Evolutionary conservation across 768 basidiomycete species (phyloP), one percentile per base, ranked within the genome.

Genomic region (Podaxis rugospora): DNA sequence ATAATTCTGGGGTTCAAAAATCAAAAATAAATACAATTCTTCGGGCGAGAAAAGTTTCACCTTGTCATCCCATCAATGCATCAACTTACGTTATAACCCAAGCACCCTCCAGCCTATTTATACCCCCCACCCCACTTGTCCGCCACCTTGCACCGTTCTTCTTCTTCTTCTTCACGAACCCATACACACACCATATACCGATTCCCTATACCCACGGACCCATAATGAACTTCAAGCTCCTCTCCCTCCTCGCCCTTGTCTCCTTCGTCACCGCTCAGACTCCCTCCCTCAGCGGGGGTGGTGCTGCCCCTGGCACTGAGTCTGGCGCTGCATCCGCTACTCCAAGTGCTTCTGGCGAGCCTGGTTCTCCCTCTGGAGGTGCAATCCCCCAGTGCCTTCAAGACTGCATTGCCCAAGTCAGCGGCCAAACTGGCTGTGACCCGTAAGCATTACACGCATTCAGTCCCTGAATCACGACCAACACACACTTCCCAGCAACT

Each of bases 161-260:
- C 11, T 14, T 39, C 14, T 54, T 47, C 59, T 37, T 47, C 11
- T 14, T 39, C 14, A 23, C 32, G 51, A 60, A 60, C 59, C 14
- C 23, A 9, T 13, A 37, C n/a, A 13, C 28, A 37, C n/a, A 13
- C 28, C 14, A 42, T 37, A 36, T 5, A 25, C 28, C 16, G 28
- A 42, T 32, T 16, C 42, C 44, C 42, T 9, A 27, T 23, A 44
- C 28, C 42, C 42, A 44, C 40, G 21, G 9, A 60, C 23, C 11
- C 51, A 46, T 35, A 28, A 60, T 60, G 59, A 51, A 60, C 42
- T 21, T 37, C 40, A 60, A 60, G 35, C 52, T 54, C 44, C 18
- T 60, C 25, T 60, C 59, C 6, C 21, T 53, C 35, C 40, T 60
- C 27, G 59, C 52, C 13, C 36, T 60, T 5, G 52, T 54, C 35